phyloP scores from a whole-genome alignment of 2,329 filamentous ascomycete species.

The Neofusicoccum ribis region DNA sequence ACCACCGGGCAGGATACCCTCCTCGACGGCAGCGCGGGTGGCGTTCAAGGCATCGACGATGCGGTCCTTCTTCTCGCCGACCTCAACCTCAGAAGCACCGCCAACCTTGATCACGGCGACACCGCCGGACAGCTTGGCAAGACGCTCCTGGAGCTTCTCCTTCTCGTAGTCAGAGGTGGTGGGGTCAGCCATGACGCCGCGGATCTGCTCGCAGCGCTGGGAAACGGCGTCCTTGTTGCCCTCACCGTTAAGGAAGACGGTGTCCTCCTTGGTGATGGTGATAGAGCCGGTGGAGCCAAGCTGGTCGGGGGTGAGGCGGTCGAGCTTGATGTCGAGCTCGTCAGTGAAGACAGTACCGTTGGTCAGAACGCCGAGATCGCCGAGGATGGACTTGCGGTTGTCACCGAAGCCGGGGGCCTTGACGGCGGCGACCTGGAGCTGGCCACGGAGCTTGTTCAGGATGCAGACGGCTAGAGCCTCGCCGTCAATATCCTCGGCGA shows the following conservation, averaged over 20 bases:
- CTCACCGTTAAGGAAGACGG: constrained; percentile 95
- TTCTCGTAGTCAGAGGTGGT: constrained; percentile 98
- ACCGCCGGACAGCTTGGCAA: constrained; percentile 98
- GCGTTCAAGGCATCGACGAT: constrained; percentile 98
- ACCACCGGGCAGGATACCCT: constrained; percentile 98
- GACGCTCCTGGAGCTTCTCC: constrained; percentile 99
- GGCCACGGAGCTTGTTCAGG: constrained; percentile 99
- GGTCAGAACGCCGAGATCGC: constrained; percentile 92
- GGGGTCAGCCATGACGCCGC: constrained; percentile 91
- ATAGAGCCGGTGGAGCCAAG: constrained; percentile 96
- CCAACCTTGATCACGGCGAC: constrained; percentile 99
- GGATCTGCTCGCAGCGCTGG: constrained; percentile 98
- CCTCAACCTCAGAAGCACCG: constrained; percentile 95
- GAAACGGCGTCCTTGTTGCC: constrained; percentile 90
- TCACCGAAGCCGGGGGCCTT: constrained; percentile 99
- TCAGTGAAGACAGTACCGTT: constrained; percentile 98
- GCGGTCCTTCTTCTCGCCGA: constrained; percentile 99
- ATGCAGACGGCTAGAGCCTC: constrained; percentile 99
- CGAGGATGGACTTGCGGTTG: constrained; percentile 99
- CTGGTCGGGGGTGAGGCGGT: constrained; percentile 95
- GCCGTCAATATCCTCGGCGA: constrained; percentile 98
- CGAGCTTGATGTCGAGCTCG: constrained; percentile 97
- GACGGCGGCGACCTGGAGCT: constrained; percentile 97
- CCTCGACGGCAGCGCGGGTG: constrained; percentile 96
- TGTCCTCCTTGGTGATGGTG: constrained; percentile 99